Evolutionary conservation across 2,329 filamentous ascomycete genomes (phyloP).

Genomic region (Blastomyces silverae): DNA sequence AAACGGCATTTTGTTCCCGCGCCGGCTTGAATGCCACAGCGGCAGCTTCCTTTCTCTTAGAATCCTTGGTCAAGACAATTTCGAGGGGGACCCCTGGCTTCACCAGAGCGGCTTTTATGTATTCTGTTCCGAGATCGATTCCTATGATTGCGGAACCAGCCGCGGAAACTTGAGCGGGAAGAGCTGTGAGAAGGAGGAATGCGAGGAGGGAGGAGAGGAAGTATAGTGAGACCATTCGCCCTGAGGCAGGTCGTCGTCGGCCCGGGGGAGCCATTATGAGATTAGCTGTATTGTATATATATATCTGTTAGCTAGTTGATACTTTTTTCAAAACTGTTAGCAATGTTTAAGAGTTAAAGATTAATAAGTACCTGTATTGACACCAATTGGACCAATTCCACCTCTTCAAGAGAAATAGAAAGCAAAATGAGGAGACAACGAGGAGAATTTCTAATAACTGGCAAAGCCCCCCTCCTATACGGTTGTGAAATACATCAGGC

Average conservation of each 20-base stretch:
- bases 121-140: conserved; percentile 90
- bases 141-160: conserved; percentile 75
- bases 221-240: conserved; percentile 16
- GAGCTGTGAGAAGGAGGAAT: conserved; percentile 47
- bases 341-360: neutral
- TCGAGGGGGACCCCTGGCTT: conserved; percentile 96
- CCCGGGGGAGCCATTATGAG: conserved; percentile 43
- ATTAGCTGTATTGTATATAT: neutral
- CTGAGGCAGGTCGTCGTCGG: conserved; percentile 34
- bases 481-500: conserved; percentile 9
- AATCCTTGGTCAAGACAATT: conserved; percentile 96
- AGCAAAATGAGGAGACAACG: neutral
- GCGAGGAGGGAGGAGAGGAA: conserved; percentile 43
- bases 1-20: conserved; percentile 58
- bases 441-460: neutral
- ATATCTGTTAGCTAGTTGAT: neutral
- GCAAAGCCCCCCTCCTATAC: neutral
- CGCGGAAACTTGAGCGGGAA: conserved; percentile 52
- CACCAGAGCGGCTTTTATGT: conserved; percentile 91
- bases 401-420: conserved; percentile 2
- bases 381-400: neutral
- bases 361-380: neutral
- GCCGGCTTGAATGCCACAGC: conserved; percentile 89
- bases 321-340: neutral
- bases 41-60: conserved; percentile 86